A percentile compares a stretch with the other conserved stretches of the same genome.
phyloP scores from a whole-genome alignment of 1,139 yeast genomes.

The Sugiyamaella pinicola region DNA sequence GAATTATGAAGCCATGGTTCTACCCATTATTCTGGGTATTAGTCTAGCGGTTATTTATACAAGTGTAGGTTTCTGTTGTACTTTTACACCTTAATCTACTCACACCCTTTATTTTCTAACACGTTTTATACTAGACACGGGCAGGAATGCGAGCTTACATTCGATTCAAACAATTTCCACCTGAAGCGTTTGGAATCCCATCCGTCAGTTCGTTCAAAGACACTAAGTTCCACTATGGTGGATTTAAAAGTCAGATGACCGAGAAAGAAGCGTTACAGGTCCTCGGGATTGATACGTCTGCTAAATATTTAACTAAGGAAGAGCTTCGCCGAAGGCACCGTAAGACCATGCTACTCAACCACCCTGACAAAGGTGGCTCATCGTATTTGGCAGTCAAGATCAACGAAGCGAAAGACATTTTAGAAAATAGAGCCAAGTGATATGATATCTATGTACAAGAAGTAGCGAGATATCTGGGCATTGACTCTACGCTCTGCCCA shows the following conservation, averaged over 20 bases:
- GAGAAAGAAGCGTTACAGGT: slow-evolving; percentile 42
- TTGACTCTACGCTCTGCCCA: no score
- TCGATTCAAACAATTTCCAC: slow-evolving; percentile 39
- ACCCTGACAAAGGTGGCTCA: slow-evolving; percentile 80
- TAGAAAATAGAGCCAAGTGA: slow-evolving; percentile 44
- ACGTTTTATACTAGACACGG: slow-evolving; percentile 27
- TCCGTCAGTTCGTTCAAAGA: slow-evolving; percentile 23
- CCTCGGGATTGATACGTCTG: slow-evolving; percentile 35
- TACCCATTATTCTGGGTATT: slow-evolving; percentile 33
- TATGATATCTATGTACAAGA: no score
- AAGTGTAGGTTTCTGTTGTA: slow-evolving; percentile 32
- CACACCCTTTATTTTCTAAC: background rate
- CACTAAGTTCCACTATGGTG: slow-evolving; percentile 38
- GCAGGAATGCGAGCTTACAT: slow-evolving; percentile 42
- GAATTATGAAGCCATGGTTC: slow-evolving; percentile 22
- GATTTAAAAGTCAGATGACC: slow-evolving; percentile 43
- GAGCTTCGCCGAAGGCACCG: slow-evolving; percentile 61
- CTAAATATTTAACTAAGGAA: slow-evolving; percentile 29
- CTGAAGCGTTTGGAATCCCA: slow-evolving; percentile 38
- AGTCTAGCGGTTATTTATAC: slow-evolving; percentile 35
- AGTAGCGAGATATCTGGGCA: no score
- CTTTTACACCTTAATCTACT: background rate
- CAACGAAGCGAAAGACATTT: slow-evolving; percentile 70
- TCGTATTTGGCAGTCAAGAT: slow-evolving; percentile 70
- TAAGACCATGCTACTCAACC: slow-evolving; percentile 64